Conservation (phyloP, 345 rosid genomes). For the Ailanthus altissimus region DNA sequence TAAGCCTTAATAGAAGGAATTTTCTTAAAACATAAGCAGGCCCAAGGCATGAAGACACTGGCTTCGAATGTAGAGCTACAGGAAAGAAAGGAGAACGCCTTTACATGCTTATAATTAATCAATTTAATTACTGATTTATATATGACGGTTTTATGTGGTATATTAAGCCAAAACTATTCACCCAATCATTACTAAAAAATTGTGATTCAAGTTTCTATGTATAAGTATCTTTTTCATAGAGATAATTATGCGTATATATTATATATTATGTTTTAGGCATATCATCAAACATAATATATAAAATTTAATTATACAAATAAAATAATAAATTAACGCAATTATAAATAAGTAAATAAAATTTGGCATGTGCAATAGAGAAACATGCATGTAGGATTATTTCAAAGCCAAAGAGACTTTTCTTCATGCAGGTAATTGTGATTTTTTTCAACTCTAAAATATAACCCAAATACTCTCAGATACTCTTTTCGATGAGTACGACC, state of each 20-base stretch:
- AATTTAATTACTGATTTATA: background rate
- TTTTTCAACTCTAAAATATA: too few relatives aligned
- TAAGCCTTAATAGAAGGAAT: slow-evolving; percentile 24
- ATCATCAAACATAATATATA: too few relatives aligned
- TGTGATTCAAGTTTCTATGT: background rate
- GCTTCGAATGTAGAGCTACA: slow-evolving; percentile 42
- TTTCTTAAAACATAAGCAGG: slow-evolving; percentile 38
- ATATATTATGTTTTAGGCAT: too few relatives aligned
- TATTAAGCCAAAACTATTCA: slow-evolving; percentile 7
- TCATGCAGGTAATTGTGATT: too few relatives aligned
- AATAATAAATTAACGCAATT: too few relatives aligned
- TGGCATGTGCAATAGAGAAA: too few relatives aligned
- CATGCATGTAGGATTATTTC: too few relatives aligned
- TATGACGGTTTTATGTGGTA: background rate
- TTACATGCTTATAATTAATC: slow-evolving; percentile 5
- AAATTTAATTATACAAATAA: too few relatives aligned
- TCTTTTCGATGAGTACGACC: too few relatives aligned
- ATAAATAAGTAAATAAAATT: too few relatives aligned
- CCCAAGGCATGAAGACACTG: slow-evolving; percentile 40
- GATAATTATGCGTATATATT: background rate
- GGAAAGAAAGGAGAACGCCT: slow-evolving; percentile 19
- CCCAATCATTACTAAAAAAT: slow-evolving; percentile 23
- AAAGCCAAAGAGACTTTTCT: too few relatives aligned
- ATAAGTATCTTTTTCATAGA: background rate
- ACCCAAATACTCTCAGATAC: too few relatives aligned